Conservation (phyloP, 2,329 filamentous ascomycete species). For the Phaeosphaeria sp. region DNA sequence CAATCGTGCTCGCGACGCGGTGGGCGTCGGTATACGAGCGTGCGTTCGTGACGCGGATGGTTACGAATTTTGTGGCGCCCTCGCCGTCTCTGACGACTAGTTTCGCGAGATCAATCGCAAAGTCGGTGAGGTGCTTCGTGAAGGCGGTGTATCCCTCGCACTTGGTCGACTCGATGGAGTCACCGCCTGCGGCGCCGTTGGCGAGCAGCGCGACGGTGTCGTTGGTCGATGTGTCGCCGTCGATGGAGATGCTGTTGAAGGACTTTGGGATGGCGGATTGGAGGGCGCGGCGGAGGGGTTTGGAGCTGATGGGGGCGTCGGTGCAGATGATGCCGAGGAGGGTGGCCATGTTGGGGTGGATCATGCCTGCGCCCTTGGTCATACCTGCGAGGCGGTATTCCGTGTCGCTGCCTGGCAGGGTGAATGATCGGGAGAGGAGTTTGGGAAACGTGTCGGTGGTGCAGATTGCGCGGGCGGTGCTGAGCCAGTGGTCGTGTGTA, state of each 20-base stretch:
- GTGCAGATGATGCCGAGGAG: constrained; percentile 91
- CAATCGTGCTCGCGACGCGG: constrained; percentile 85
- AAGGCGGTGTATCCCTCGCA: constrained; percentile 74
- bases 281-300: constrained; percentile 73
- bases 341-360: constrained; percentile 98
- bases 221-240: constrained; percentile 97
- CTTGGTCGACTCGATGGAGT: constrained; percentile 62
- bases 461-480: constrained; percentile 88
- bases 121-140: constrained; percentile 72
- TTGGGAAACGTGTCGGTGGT: constrained; percentile 99
- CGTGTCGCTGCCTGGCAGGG: constrained; percentile 77
- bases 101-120: constrained; percentile 85
- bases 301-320: constrained; percentile 78
- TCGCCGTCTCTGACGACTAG: constrained; percentile 96
- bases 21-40: constrained; percentile 74
- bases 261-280: constrained; percentile 78
- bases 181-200: constrained; percentile 87
- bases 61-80: constrained; percentile 97
- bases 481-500: constrained; percentile 85
- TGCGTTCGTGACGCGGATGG: constrained; percentile 81
- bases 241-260: constrained; percentile 96
- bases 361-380: constrained; percentile 99
- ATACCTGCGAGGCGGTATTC: constrained; percentile 90
- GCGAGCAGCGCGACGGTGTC: constrained; percentile 95
- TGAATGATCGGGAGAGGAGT: constrained; percentile 84